Percentiles rank a stretch among this genome's conserved stretches.
Conservation (phyloP, 2,329 filamentous ascomycete genomes). For the Colletotrichum lupini region DNA sequence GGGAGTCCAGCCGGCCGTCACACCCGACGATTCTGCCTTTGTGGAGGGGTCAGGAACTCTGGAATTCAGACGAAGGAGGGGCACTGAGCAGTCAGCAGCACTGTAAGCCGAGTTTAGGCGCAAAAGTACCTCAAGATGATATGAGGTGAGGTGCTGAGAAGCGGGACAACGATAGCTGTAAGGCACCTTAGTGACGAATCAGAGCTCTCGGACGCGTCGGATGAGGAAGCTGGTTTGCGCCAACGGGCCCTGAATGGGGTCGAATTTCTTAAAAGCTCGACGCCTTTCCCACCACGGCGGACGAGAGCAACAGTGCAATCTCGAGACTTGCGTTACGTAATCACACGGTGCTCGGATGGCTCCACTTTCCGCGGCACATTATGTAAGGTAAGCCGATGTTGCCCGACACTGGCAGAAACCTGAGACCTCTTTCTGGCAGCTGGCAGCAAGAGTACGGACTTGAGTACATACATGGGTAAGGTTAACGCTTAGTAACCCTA, state of each 20-base stretch:
- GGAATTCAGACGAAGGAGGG: slow-evolving; percentile 27
- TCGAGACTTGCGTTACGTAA: not conserved
- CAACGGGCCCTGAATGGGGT: not conserved
- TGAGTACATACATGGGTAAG: too few relatives aligned
- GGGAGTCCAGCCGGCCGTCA: not conserved
- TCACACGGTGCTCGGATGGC: not conserved
- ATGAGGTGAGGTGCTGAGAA: not conserved
- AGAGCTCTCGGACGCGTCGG: slow-evolving; percentile 3
- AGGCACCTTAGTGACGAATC: slow-evolving; percentile 11
- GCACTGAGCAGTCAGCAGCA: slow-evolving; percentile 10
- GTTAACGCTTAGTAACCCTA: not conserved
- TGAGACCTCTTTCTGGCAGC: not conserved
- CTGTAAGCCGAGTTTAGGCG: slow-evolving; percentile 27
- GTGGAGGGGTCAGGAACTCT: not conserved
- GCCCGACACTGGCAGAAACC: not conserved
- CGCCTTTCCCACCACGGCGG: not conserved
- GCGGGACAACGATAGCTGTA: slow-evolving; percentile 22
- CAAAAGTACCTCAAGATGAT: not conserved
- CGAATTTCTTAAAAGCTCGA: not conserved
- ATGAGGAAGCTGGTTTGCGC: slow-evolving; percentile 30
- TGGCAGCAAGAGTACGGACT: not conserved
- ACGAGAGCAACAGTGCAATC: slow-evolving; percentile 24
- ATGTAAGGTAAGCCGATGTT: not conserved
- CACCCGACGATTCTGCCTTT: not conserved
- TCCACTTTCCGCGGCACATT: not conserved